Base-by-base conservation (phyloP, 805 yeast genomes). In the Debaryomyces castellii region DNA sequence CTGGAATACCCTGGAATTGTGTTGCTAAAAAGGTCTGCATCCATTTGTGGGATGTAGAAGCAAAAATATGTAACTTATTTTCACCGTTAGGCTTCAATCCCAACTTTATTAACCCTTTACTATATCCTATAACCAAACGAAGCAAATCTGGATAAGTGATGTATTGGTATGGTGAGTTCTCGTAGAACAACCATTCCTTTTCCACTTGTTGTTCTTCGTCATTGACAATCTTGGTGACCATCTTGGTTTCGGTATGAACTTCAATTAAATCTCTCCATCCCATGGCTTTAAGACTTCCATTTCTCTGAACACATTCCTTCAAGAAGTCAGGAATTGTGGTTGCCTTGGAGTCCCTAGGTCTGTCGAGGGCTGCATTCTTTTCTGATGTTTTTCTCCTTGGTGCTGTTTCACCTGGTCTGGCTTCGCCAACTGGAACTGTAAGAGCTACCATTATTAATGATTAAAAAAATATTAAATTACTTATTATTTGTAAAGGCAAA, bases 31-130 rank as follows among this genome's bases (percentile, higher is more conserved):
- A 92, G 25, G 88, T 79, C 69, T 88, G 87, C 89, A 92, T 80
- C 98, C 98, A 92, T 60, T 81, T 82, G 46, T 81, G 85, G 12
- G 96, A 87, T 11, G 99, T 94, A 17, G 87, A 67, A 21, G 97
- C 97, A 68, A 84, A 94, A 44, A 92, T 78, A 65, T 90, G 97
- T 55, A 92, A 63, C 54, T 79, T 81, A 53, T 83, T 84, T 25
- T 67, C 69, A 52, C 78, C 77, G 22, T 65, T 63, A 16, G 95
- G 89, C 51, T 69, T 58, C 49, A 94, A 54, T 10, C 98, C 99
- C 35, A 86, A 62, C 54, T 81, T 74, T 42, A 80, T 74, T 47
- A 94, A 75, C 50, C 97, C 99, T 47, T 83, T 78, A 51, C 96
- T 94, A 50, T 80, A 74, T 48, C 70, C 64, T 51, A 74, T 72